Conservation (phyloP, 192 early-diverging fungal genomes). For the Linnemannia elongata region DNA sequence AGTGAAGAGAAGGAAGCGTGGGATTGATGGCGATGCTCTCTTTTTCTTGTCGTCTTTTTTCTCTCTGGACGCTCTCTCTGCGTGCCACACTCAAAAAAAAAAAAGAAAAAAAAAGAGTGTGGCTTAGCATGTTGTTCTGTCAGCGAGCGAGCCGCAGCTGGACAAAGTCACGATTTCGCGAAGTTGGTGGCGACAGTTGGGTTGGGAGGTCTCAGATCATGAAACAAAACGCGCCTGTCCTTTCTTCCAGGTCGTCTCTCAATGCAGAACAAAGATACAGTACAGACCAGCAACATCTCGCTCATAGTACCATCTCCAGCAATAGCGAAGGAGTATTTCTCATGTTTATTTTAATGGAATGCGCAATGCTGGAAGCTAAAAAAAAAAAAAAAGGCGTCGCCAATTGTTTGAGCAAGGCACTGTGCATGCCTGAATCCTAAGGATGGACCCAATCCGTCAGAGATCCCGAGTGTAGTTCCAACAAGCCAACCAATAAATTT, state of each 20-base stretch:
- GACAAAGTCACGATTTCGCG: neutral
- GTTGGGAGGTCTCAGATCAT: neutral
- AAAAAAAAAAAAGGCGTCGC: too few species aligned
- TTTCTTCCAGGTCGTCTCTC: neutral
- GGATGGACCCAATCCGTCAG: too few species aligned
- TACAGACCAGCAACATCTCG: too few species aligned
- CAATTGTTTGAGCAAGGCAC: too few species aligned
- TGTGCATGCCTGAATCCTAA: too few species aligned
- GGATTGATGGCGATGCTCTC: slow-evolving; percentile 7
- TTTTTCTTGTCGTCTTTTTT: neutral
- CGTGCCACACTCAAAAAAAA: neutral
- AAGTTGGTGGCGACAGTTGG: neutral
- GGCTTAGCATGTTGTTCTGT: slow-evolving; percentile 10
- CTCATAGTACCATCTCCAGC: too few species aligned
- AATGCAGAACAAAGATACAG: too few species aligned
- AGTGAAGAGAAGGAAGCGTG: neutral
- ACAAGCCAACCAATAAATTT: too few species aligned
- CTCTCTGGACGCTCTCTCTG: neutral
- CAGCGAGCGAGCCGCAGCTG: slow-evolving; percentile 3
- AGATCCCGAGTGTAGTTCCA: too few species aligned
- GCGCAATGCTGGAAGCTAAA: too few species aligned
- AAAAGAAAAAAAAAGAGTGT: slow-evolving; percentile 5
- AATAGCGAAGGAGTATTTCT: too few species aligned
- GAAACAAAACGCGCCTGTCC: neutral
- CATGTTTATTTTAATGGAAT: too few species aligned